phyloP scores from a whole-genome alignment of 805 yeast genomes.

The Metschnikowia picachoensis region DNA sequence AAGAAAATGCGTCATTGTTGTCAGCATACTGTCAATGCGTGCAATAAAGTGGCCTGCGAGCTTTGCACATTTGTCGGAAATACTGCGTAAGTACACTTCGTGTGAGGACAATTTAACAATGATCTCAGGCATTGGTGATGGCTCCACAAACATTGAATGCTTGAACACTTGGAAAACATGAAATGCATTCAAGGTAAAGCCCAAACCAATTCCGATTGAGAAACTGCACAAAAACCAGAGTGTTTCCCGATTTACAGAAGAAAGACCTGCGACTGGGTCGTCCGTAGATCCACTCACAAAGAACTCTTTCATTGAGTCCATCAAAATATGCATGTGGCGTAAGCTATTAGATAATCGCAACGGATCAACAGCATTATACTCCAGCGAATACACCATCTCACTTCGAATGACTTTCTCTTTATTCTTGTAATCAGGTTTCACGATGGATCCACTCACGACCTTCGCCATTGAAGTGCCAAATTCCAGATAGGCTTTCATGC shows the following conservation, averaged over 20 bases:
- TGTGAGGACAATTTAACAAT: neutral
- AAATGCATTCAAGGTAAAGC: conserved; percentile 21
- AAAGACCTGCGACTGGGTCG: neutral
- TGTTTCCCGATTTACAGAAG: conserved; percentile 7
- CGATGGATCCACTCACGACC: neutral
- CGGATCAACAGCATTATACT: conserved; percentile 26
- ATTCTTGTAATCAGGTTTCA: conserved; percentile 6
- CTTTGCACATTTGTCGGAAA: neutral
- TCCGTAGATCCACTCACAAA: neutral
- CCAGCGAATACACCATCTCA: conserved; percentile 15
- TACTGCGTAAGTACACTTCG: neutral
- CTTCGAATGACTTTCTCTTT: conserved; percentile 8
- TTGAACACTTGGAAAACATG: conserved; percentile 10
- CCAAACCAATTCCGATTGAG: conserved; percentile 36
- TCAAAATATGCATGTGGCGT: conserved; percentile 18
- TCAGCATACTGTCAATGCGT: neutral
- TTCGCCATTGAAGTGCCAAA: neutral
- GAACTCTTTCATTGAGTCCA: conserved; percentile 8
- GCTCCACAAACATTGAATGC: neutral
- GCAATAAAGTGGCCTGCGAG: neutral
- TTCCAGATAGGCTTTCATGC: too few species aligned
- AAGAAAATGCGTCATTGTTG: neutral
- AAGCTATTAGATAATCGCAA: conserved; percentile 27
- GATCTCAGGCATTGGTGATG: neutral
- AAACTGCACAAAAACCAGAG: conserved; percentile 28